These are phyloP conservation scores for Aspergillus pseudoglaucus DNA, from an alignment of 2,329 filamentous ascomycete species.

Conservation along the genomic window DNA sequence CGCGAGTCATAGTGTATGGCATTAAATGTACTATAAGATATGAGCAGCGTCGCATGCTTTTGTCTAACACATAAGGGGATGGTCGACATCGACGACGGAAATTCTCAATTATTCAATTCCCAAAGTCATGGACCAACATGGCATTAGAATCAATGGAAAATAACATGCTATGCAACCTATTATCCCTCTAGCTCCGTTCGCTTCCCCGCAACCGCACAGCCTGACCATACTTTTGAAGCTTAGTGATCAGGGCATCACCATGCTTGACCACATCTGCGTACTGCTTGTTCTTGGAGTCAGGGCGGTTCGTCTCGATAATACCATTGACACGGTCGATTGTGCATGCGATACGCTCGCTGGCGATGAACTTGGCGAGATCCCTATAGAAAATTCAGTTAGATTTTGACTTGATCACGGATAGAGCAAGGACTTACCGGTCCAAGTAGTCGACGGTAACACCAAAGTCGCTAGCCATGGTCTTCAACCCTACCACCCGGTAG, in stretches of 20 bases:
- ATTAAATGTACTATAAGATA: not conserved
- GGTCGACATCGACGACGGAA: conserved; percentile 6
- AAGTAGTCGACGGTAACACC: conserved; percentile 94
- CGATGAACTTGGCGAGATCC: conserved; percentile 95
- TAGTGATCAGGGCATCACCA: conserved; percentile 95
- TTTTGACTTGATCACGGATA: not conserved
- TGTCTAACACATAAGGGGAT: no score
- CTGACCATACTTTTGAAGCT: conserved; percentile 98
- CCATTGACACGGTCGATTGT: conserved; percentile 96
- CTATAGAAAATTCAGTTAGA: conserved; percentile 39
- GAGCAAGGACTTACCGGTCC: conserved; percentile 61
- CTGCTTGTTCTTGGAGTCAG: conserved; percentile 99
- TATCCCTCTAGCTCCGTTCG: conserved; percentile 63
- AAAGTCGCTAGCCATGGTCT: conserved; percentile 96
- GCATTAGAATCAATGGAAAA: conserved; percentile 7
- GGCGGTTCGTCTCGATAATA: conserved; percentile 95
- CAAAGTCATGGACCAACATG: not conserved
- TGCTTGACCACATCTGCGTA: conserved; percentile 97
- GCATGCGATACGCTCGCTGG: conserved; percentile 86
- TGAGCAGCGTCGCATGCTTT: conserved; percentile 12
- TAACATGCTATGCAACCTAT: not conserved
- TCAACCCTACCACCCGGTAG: conserved; percentile 92
- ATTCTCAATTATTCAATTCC: not conserved
- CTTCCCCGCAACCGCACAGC: conserved; percentile 89
- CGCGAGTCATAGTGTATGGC: not conserved